These are phyloP conservation scores for Chlamydomonas urium DNA, from an alignment of 139 green algal genomes.

Conservation along the genomic window DNA sequence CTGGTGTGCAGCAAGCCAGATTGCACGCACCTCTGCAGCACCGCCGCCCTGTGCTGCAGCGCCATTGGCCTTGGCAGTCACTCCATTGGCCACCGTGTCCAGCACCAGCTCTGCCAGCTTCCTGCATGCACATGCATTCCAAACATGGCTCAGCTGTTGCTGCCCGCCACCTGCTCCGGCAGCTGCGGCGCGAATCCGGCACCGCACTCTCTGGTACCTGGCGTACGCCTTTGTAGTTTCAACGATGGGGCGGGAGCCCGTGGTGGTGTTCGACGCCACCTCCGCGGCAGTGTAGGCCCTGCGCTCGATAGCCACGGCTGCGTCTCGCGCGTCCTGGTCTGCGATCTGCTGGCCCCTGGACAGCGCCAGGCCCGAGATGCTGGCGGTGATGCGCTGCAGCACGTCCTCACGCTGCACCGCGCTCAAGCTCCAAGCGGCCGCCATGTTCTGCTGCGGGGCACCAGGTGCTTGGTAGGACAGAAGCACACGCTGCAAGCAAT, in stretches of 20 bases:
- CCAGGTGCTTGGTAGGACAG: too few relatives aligned
- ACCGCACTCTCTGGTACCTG: too few relatives aligned
- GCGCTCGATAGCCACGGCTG: slow-evolving; percentile 56
- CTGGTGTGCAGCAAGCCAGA: too few relatives aligned
- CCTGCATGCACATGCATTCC: slow-evolving; percentile 27
- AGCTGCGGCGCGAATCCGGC: too few relatives aligned
- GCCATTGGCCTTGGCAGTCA: too few relatives aligned
- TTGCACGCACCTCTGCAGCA: too few relatives aligned
- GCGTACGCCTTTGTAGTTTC: slow-evolving; percentile 23
- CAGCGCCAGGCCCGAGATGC: slow-evolving; percentile 63
- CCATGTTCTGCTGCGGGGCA: too few relatives aligned
- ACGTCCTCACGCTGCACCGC: slow-evolving; percentile 54
- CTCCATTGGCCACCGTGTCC: slow-evolving; percentile 44
- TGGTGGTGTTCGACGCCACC: slow-evolving; percentile 72
- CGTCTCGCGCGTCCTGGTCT: slow-evolving; percentile 37
- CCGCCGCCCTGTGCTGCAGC: neutral
- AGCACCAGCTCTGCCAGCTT: slow-evolving; percentile 71
- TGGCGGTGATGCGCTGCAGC: slow-evolving; percentile 48
- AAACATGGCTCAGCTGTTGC: neutral
- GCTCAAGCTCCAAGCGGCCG: slow-evolving; percentile 49
- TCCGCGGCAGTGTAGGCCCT: slow-evolving; percentile 78
- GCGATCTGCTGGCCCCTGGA: slow-evolving; percentile 34
- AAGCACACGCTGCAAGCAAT: too few relatives aligned
- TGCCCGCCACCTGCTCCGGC: neutral
- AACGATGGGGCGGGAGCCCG: slow-evolving; percentile 33